A percentile compares a stretch with the other conserved stretches of the same genome.
phyloP scores from a whole-genome alignment of 2,329 filamentous ascomycete species.

The Diplocarpon rosae region DNA sequence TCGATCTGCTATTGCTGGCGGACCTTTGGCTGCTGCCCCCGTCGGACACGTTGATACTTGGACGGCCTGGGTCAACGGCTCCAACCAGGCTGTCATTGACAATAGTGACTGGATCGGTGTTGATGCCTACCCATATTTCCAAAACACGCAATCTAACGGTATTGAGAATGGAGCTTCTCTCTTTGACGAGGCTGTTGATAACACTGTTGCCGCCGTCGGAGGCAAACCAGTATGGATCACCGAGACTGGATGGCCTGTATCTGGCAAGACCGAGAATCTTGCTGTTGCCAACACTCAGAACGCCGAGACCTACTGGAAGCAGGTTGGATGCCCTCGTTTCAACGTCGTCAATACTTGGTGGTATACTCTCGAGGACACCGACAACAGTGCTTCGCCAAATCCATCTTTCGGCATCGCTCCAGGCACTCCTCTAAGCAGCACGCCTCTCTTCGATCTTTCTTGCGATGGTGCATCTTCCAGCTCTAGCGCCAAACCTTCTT shows the following conservation, averaged over 20 bases:
- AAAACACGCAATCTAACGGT: constrained; percentile 55
- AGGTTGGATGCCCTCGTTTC: constrained; percentile 63
- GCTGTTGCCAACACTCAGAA: constrained; percentile 55
- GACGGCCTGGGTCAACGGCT: constrained; percentile 64
- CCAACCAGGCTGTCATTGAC: constrained; percentile 60
- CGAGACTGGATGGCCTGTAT: constrained; percentile 79
- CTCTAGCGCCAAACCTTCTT: constrained; percentile 11
- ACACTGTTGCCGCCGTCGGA: constrained; percentile 45
- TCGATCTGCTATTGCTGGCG: constrained; percentile 50
- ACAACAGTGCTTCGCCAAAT: constrained; percentile 42
- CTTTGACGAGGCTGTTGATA: constrained; percentile 55
- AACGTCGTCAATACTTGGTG: constrained; percentile 59
- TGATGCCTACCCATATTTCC: constrained; percentile 78
- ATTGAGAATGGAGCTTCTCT: constrained; percentile 53
- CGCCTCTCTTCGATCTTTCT: constrained; percentile 51
- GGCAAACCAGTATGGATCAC: constrained; percentile 75
- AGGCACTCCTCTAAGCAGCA: constrained; percentile 39
- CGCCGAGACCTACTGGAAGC: constrained; percentile 70
- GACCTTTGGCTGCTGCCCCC: constrained; percentile 42
- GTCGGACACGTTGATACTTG: constrained; percentile 86
- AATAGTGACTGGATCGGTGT: constrained; percentile 71
- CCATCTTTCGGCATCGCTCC: constrained; percentile 60
- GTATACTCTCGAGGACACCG: constrained; percentile 63
- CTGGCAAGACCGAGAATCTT: constrained; percentile 49
- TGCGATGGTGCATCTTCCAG: constrained; percentile 34